phyloP scores from a whole-genome alignment of 2,329 filamentous ascomycete genomes.

The Claviceps maximensis region DNA sequence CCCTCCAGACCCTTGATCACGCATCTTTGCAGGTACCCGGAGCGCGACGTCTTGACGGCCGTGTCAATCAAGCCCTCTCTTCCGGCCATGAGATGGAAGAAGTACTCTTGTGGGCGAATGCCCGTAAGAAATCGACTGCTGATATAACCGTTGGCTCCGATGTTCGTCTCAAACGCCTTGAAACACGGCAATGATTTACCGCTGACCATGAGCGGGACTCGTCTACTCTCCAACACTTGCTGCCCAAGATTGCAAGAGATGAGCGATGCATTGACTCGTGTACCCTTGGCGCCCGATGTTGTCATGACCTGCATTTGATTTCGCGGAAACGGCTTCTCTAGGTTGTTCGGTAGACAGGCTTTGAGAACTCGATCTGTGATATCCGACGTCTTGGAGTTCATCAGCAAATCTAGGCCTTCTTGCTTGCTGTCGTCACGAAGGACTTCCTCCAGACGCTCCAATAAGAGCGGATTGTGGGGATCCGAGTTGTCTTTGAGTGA shows the following conservation, averaged over 20 bases:
- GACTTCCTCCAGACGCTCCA: conserved; percentile 73
- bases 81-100: conserved; percentile 98
- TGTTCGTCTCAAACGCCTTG: conserved; percentile 76
- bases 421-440: conserved; percentile 86
- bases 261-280: conserved; percentile 83
- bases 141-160: conserved; percentile 86
- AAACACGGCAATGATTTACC: conserved; percentile 94
- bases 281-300: conserved; percentile 87
- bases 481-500: conserved; percentile 55
- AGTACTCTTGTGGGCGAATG: conserved; percentile 94
- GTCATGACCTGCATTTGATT: conserved; percentile 99
- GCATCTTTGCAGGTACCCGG: conserved; percentile 91
- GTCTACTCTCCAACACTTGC: conserved; percentile 85
- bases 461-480: conserved; percentile 57
- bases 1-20: conserved; percentile 99
- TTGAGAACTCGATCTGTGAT: conserved; percentile 70
- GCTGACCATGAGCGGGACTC: conserved; percentile 95
- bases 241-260: conserved; percentile 97
- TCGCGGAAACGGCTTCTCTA: conserved; percentile 84
- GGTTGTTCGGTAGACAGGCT: conserved; percentile 64
- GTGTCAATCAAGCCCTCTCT: conserved; percentile 98
- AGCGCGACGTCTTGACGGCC: conserved; percentile 94
- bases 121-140: conserved; percentile 95
- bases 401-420: conserved; percentile 74
- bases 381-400: conserved; percentile 54